Conservation (phyloP, 192 early-diverging fungal species). For the Cladochytrium replicatum region DNA sequence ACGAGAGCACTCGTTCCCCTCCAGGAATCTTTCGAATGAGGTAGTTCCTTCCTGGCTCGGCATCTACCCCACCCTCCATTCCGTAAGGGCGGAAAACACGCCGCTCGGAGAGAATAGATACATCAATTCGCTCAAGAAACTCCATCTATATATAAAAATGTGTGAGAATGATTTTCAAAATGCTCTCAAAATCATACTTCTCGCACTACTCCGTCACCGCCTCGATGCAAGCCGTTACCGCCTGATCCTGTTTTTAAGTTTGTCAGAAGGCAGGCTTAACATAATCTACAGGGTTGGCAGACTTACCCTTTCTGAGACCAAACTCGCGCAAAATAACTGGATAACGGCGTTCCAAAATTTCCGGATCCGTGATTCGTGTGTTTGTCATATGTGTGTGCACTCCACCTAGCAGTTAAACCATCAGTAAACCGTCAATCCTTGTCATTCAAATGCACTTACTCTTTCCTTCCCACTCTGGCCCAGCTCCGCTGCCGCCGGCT, state of each 20-base stretch:
- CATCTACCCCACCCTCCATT: conserved; percentile 65
- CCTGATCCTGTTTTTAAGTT: conserved; percentile 45
- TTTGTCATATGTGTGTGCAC: conserved; percentile 88
- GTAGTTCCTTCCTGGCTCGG: conserved; percentile 61
- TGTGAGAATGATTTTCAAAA: conserved; percentile 1
- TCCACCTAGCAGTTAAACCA: conserved; percentile 17
- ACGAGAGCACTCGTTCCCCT: conserved; percentile 39
- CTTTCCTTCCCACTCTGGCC: conserved; percentile 80
- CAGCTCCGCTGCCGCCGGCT: conserved; percentile 67
- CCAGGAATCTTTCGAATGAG: conserved; percentile 53
- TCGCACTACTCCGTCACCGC: conserved; percentile 87
- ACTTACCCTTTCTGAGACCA: conserved; percentile 44
- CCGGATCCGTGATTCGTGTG: conserved; percentile 94
- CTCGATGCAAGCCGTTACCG: conserved; percentile 61
- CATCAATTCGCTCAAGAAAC: conserved; percentile 74
- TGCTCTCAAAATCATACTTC: conserved; percentile 31
- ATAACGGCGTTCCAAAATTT: conserved; percentile 85
- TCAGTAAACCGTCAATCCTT: background rate
- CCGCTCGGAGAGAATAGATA: conserved; percentile 86
- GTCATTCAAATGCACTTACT: conserved; percentile 20
- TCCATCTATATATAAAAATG: conserved; percentile 47
- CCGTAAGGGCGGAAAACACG: conserved; percentile 77
- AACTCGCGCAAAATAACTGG: conserved; percentile 85
- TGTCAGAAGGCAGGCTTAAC: too few species aligned
- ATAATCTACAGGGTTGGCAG: too few species aligned